Percentiles rank a stretch among this genome's conserved stretches.
phyloP scores from a whole-genome alignment of 768 basidiomycete genomes.

The Xerocomus potaroensis region DNA sequence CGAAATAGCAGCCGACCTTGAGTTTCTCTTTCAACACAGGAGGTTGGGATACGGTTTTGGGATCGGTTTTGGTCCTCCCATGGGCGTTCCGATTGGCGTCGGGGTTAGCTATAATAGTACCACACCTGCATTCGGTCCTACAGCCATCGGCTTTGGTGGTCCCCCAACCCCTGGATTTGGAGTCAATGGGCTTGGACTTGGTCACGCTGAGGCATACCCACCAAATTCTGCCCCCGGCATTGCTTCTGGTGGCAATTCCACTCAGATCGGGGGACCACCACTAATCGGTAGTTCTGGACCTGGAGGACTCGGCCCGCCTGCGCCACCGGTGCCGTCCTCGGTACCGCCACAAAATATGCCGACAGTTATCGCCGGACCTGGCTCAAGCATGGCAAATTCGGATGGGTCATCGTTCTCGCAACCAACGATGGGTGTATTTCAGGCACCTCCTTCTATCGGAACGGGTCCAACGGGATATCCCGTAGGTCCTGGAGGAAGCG shows the following conservation, averaged over 20 bases:
- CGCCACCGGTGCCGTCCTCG: constrained; percentile 1
- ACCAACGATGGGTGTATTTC: constrained; percentile 28
- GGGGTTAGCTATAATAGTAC: constrained; percentile 12
- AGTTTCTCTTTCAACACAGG: constrained; percentile 46
- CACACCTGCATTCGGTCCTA: constrained; percentile 16
- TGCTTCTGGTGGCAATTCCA: neutral
- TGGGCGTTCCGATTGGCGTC: constrained; percentile 19
- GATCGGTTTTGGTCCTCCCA: constrained; percentile 22
- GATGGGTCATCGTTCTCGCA: constrained; percentile 21
- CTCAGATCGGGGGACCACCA: constrained; percentile 10
- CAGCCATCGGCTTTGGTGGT: constrained; percentile 16
- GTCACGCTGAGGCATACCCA: constrained; percentile 15
- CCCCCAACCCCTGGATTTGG: constrained; percentile 15
- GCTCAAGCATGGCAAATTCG: constrained; percentile 8
- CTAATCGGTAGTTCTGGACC: constrained; percentile 11
- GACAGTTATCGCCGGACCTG: constrained; percentile 8
- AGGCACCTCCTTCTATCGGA: constrained; percentile 20
- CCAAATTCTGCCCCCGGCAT: constrained; percentile 12
- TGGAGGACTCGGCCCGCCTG: constrained; percentile 4
- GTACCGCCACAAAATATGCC: constrained; percentile 10
- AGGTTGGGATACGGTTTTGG: constrained; percentile 25
- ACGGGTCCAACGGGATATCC: constrained; percentile 19
- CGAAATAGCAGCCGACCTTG: constrained; percentile 52
- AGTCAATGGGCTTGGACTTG: constrained; percentile 21
- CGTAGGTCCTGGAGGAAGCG: constrained; percentile 15